These are phyloP conservation scores for Xylaria digitata DNA, from an alignment of 2,329 filamentous ascomycete genomes.

Conservation along the genomic window DNA sequence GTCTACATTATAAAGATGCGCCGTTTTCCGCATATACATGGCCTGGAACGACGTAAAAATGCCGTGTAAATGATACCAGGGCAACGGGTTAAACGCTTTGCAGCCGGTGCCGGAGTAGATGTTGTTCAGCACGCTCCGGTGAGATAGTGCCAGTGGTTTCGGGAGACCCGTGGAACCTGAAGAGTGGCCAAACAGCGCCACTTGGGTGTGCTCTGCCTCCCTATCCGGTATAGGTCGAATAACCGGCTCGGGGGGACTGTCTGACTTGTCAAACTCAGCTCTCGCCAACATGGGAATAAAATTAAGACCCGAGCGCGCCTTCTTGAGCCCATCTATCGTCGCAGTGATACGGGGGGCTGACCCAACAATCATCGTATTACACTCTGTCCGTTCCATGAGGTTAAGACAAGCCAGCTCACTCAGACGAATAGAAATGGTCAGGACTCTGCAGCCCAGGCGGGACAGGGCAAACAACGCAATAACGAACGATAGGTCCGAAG, in stretches of 20 bases:
- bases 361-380: slow-evolving; percentile 53
- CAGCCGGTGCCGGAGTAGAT: slow-evolving; percentile 51
- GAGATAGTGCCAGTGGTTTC: slow-evolving; percentile 58
- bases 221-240: slow-evolving; percentile 42
- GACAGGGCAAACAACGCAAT: slow-evolving; percentile 58
- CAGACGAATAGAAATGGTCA: slow-evolving; percentile 58
- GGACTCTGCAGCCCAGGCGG: slow-evolving; percentile 56
- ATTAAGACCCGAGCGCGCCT: slow-evolving; percentile 40
- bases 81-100: slow-evolving; percentile 56
- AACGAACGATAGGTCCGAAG: slow-evolving; percentile 56
- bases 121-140: slow-evolving; percentile 54
- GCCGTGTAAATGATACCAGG: slow-evolving; percentile 58
- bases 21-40: slow-evolving; percentile 57
- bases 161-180: slow-evolving; percentile 61
- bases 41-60: slow-evolving; percentile 56
- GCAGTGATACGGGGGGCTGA: slow-evolving; percentile 50
- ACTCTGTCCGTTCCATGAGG: slow-evolving; percentile 53
- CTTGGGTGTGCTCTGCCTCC: slow-evolving; percentile 48
- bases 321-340: slow-evolving; percentile 47
- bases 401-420: slow-evolving; percentile 55
- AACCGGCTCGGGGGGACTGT: slow-evolving; percentile 39
- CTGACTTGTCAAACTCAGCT: slow-evolving; percentile 42
- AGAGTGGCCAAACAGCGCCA: slow-evolving; percentile 58
- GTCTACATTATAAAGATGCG: slow-evolving; percentile 55
- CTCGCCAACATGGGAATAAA: slow-evolving; percentile 43